Evolutionary conservation across 257 asterid genomes (phyloP).

Genomic region (Solanum chiquidenum): DNA sequence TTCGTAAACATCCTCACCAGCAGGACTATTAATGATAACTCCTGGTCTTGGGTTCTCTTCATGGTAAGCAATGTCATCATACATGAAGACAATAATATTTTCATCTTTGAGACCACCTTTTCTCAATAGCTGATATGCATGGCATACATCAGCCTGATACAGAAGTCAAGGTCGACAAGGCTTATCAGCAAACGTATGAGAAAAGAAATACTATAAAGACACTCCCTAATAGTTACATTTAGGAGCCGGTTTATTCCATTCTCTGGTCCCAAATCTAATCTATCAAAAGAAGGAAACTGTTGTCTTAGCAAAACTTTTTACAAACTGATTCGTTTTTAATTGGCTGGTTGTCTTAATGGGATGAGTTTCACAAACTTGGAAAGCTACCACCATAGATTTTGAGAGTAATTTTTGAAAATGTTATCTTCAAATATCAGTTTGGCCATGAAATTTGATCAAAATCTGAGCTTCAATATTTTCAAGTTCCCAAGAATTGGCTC

Average conservation of each 20-base stretch:
- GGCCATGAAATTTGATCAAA: background rate
- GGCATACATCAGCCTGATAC: conserved; percentile 82
- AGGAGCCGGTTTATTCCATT: background rate
- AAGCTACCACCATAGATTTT: background rate
- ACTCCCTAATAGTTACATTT: background rate
- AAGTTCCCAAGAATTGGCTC: background rate
- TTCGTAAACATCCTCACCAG: conserved; percentile 44
- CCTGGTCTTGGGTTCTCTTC: conserved; percentile 89
- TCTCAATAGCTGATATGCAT: conserved; percentile 81
- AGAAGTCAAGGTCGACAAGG: background rate
- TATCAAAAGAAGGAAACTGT: conserved; percentile 6
- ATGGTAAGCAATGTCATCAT: conserved; percentile 78
- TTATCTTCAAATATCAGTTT: background rate
- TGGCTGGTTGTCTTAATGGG: background rate
- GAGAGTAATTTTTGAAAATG: background rate
- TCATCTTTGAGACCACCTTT: conserved; percentile 89
- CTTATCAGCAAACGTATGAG: background rate
- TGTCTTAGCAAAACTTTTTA: background rate
- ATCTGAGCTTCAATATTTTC: background rate
- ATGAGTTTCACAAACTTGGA: background rate
- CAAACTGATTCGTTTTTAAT: background rate
- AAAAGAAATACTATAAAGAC: background rate
- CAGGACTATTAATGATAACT: conserved; percentile 77
- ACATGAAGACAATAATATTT: conserved; percentile 78
- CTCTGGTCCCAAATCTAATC: background rate